Base-by-base conservation (phyloP, 2,329 filamentous ascomycete genomes). In the Hypoxylon sp. region DNA sequence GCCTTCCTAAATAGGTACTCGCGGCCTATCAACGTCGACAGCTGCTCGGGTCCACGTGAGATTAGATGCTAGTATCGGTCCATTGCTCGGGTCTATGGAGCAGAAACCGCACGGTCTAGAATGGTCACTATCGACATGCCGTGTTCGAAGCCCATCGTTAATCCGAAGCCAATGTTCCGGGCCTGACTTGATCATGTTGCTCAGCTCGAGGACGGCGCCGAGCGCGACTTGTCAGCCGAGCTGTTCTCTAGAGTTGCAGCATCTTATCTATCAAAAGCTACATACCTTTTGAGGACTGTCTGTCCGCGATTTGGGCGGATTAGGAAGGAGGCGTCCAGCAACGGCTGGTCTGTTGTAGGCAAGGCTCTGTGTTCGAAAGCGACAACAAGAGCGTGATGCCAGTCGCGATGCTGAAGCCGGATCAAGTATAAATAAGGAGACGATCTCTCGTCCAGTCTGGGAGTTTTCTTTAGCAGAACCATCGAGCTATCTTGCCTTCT, bases 391-490 rank as follows among this genome's bases (percentile, higher is more conserved):
- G 50, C 62, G 55, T 48, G 64, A 63, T 60, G 38, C 17, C 48
- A 54, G 40, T 52, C 49, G 52, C 13, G 52, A 64, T 65, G 35
- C 46, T 61, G 17, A 59, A 60, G 54, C 41, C 38, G 21, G 51
- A 40, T 67, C 50, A 42, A 65, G 58, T 67, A 66, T 67, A 67
- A 63, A 67, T 57, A 55, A 65, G 51, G n/a, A 40, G 41, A 48
- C 42, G 48, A 55, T 54, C 53, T 60, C 60, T 64, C 61, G 37
- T 63, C 51, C 24, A 55, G 47, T 62, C 57, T 57, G 57, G 47
- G 24, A 67, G 55, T 66, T 64, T 58, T 66, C 62, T 58, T 18
- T 18, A 62, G 55, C 55, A 64, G 62, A 51, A 64, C 55, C 62
- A 21, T 48, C 26, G 61, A 58, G 60, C 60, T 63, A 66, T 60